phyloP scores from a whole-genome alignment of 352 stramenopile genomes.

The Blastocystis sp. region DNA sequence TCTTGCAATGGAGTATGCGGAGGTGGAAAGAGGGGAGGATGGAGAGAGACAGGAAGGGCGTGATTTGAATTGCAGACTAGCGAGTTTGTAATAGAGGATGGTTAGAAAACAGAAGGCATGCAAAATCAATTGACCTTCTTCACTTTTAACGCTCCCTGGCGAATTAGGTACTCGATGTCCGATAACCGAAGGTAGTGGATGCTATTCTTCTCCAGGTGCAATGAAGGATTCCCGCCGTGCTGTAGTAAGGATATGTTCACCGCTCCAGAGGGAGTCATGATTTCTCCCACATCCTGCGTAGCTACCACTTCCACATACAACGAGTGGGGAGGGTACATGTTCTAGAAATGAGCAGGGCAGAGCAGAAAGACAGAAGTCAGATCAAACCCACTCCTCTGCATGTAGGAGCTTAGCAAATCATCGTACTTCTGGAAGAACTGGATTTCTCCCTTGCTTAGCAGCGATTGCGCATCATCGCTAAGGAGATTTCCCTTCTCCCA shows the following conservation, averaged over 20 bases:
- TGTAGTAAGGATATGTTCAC: slow-evolving; percentile 59
- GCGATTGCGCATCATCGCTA: not conserved
- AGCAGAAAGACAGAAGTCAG: not conserved
- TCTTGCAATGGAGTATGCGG: no score
- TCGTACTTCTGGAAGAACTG: slow-evolving; percentile 55
- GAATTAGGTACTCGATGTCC: slow-evolving; percentile 43
- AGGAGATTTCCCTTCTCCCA: slow-evolving; percentile 24
- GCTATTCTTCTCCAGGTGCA: slow-evolving; percentile 49
- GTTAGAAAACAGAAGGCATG: slow-evolving; percentile 14
- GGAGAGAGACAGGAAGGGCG: no score
- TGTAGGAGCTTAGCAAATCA: slow-evolving; percentile 24
- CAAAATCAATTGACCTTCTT: slow-evolving; percentile 32
- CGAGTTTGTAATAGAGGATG: not conserved
- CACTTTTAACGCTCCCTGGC: slow-evolving; percentile 35
- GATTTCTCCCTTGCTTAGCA: slow-evolving; percentile 56
- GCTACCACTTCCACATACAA: slow-evolving; percentile 56
- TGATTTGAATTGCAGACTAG: no score
- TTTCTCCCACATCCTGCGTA: slow-evolving; percentile 36
- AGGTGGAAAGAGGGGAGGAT: no score
- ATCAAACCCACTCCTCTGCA: slow-evolving; percentile 46
- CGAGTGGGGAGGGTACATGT: slow-evolving; percentile 32
- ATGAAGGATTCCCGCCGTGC: not conserved
- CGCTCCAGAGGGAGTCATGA: slow-evolving; percentile 39
- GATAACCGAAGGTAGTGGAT: slow-evolving; percentile 53
- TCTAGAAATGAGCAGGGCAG: not conserved